Percentiles rank a stretch among this genome's conserved stretches.
Evolutionary conservation across 805 yeast genomes (phyloP).

Genomic region (Ogataea haglerorum): DNA sequence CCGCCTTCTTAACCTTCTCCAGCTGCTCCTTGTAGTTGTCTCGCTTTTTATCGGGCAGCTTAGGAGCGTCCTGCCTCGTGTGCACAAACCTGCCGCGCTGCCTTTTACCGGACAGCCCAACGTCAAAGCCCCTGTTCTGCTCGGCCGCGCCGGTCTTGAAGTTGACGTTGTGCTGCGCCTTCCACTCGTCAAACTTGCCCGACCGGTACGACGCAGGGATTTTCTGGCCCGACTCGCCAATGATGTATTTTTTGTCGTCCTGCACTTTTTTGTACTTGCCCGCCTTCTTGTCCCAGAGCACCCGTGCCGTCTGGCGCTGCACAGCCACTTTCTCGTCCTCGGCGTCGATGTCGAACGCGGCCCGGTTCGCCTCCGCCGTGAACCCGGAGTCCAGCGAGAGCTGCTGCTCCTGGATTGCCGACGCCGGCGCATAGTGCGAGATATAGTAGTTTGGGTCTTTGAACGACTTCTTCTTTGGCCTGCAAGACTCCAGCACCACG

Average conservation of each 20-base stretch:
- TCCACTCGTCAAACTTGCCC: conserved; percentile 94
- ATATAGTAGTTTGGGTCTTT: conserved; percentile 79
- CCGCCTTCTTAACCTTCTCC: conserved; percentile 76
- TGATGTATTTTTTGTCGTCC: conserved; percentile 83
- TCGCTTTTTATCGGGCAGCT: conserved; percentile 83
- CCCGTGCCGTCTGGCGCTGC: conserved; percentile 63
- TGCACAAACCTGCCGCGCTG: conserved; percentile 63
- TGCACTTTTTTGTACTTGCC: conserved; percentile 82
- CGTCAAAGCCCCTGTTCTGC: conserved; percentile 34
- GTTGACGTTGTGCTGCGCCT: conserved; percentile 59
- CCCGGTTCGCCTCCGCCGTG: conserved; percentile 78
- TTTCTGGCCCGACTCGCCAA: conserved; percentile 91
- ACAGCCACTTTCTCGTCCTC: conserved; percentile 65
- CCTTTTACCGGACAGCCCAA: conserved; percentile 33
- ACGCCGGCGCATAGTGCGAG: conserved; percentile 84
- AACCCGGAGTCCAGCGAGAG: conserved; percentile 58
- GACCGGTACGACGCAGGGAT: conserved; percentile 89
- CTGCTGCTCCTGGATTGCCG: conserved; percentile 79
- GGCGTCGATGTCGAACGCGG: conserved; percentile 77
- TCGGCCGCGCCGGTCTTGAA: conserved; percentile 54
- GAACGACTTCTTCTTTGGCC: conserved; percentile 45
- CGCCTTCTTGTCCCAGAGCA: conserved; percentile 91
- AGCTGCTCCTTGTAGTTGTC: conserved; percentile 82
- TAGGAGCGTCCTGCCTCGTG: conserved; percentile 74
- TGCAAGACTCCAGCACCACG: conserved; percentile 28